Base-by-base conservation (phyloP, 2,329 filamentous ascomycete species). In the Coniochaeta prunicola region DNA sequence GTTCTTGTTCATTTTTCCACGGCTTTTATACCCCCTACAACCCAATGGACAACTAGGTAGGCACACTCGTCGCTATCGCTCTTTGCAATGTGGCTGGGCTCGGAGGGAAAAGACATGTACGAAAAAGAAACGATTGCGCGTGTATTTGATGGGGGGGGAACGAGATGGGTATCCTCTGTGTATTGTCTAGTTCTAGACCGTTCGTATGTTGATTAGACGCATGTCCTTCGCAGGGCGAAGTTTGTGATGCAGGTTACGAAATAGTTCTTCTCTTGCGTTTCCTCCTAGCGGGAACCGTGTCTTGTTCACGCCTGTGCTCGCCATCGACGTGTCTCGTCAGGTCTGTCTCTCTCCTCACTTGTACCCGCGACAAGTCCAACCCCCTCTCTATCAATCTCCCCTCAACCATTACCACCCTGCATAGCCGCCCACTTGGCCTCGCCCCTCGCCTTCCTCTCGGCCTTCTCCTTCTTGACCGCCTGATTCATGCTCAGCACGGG, bases 391-490 rank as follows among this genome's bases (percentile, higher is more conserved):
- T 34, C 36, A 8, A 13, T 12, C 36, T 17, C 36, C 9, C 7
- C 36, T 9, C 7, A 17, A 40, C 17, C 36, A 17, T 40, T 8
- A 8, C 53, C 53, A 33, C 53, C 53, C 53, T 55, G 31, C 53
- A 56, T 28, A 36, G 48, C 38, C 21, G 33, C 53, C 62, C n/a
- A 64, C 61, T 76, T 74, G 0, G 69, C 70, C 21, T 68, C 65
- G 12, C 62, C 65, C 63, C 71, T 73, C 17, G 58, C 70, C 66
- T 77, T 78, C 59, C 79, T 76, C 57, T 74, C 78, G 68, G 83
- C 80, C 72, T 88, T 90, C 62, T 85, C 83, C 61, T 74, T 76
- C 76, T 87, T 91, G 66, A 80, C 80, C 8, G 88, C 88, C 73
- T 90, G 88, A 64, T 79, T 88, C 66, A 90, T 69, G 70, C 88